Base-by-base conservation (phyloP, 2,329 filamentous ascomycete species). In the Colletotrichum kahawae region DNA sequence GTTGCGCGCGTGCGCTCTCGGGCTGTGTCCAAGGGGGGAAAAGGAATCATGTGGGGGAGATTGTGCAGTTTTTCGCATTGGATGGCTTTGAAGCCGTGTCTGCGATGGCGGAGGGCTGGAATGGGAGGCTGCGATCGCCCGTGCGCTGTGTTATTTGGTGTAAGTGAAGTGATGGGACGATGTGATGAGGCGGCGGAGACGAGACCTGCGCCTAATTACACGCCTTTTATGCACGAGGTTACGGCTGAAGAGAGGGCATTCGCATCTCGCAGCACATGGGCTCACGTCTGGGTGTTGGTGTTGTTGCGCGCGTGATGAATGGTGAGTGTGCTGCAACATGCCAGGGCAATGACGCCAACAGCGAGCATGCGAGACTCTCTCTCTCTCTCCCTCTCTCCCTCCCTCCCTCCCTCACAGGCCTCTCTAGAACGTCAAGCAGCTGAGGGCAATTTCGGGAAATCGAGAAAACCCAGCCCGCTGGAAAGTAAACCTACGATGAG, bases 71-170 rank as follows among this genome's bases (percentile, higher is more conserved):
- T 27, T 21, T 13, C 29, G 18, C 29, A 33, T 33, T 21, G n/a
- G 34, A 38, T 3, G 31, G n/a, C 33, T 27, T 38, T 33, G 31
- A 16, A 34, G 21, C 34, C n/a, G 21, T 63, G 33, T 43, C 18
- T 68, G 51, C 10, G 54, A 33, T 36, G 34, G 48, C 33, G 51
- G 54, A 21, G 51, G 16, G 18, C 21, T 33, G 36, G 51, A 34
- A 33, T 31, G 48, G 38, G 59, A 70, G 38, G 59, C 38, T n/a
- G 68, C 56, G 68, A 70, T 70, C 24, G 57, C 21, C 54, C 54
- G 54, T 29, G 21, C 54, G 29, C 27, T 56, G 51, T 24, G 21
- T 16, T 21, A 27, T 29, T 29, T 57, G 13, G 31, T 33, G 31
- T 13, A 14, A 33, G 33, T 24, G 57, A 36, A 8, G 0, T 24